Evolutionary conservation across 73 alveolate genomes (phyloP), one percentile per base, ranked within the genome.

Genomic region (Symbiodinium pilosum): DNA sequence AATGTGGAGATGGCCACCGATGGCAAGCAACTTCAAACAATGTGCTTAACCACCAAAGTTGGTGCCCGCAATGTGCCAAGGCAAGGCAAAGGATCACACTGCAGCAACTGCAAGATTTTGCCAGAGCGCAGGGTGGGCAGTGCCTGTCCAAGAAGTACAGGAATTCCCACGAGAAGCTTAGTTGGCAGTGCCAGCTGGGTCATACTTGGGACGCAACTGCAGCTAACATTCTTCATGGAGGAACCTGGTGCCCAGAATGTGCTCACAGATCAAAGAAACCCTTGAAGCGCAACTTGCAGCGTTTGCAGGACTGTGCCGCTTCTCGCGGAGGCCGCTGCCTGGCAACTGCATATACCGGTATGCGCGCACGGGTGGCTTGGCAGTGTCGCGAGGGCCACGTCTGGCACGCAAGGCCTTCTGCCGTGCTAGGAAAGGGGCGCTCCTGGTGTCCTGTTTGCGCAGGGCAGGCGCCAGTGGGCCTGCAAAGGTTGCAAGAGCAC

Each of bases 101-200:
- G 68, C 64, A 47, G 59, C 64, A 16, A 21, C 7, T 42, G 39
- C 89, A 83, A 36, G 59, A 83, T 6, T 38, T 21, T 2, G 68
- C 89, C 20, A 42, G 0, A 2, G 18, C 16, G 2, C 34, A 18
- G 2, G 59, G 59, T 26, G 68, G 89, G 28, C 2, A 4, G 64
- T 83, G 89, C 36, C 36, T 83, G 64, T 36, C 89, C 14, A 38
- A 47, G 68, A 2, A 64, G 77, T 83, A 83, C 89, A 38, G 30
- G 38, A 36, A 40, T 16, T 6, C 34, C 18, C 20, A 16, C 6
- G 18, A 20, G 39, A 83, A 83, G 59, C 21, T 83, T 9, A 1
- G 14, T 0, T 83, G 89, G 89, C 52, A 42, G 89, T 83, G 89
- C 89, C n/a, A 71, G 47, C 43, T 34, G 85, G 89, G 89, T 26